These are phyloP conservation scores for Phytophthora ramorum DNA, from an alignment of 352 stramenopile genomes.

Conservation along the genomic window DNA sequence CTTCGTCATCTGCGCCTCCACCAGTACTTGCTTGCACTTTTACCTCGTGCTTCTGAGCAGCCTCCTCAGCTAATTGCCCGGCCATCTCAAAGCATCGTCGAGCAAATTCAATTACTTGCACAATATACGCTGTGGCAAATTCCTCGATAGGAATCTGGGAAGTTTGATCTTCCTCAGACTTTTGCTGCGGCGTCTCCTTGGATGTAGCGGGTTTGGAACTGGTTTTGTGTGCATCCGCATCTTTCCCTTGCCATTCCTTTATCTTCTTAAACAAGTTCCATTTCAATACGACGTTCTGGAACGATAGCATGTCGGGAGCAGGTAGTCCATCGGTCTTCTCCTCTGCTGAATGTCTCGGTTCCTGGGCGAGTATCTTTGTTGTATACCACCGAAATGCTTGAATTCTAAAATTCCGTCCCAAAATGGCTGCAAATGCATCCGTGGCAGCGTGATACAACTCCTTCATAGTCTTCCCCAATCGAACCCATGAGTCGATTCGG, in stretches of 20 bases:
- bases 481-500: slow-evolving; percentile 71
- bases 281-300: slow-evolving; percentile 47
- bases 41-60: slow-evolving; percentile 17
- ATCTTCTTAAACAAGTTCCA: slow-evolving; percentile 65
- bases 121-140: slow-evolving; percentile 52
- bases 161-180: background rate
- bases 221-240: slow-evolving; percentile 17
- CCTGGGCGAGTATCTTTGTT: slow-evolving; percentile 2
- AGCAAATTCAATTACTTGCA: slow-evolving; percentile 68
- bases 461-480: slow-evolving; percentile 72
- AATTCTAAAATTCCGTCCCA: slow-evolving; percentile 53
- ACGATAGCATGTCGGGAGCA: slow-evolving; percentile 25
- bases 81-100: slow-evolving; percentile 74
- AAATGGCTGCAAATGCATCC: slow-evolving; percentile 61
- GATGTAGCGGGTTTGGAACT: slow-evolving; percentile 12
- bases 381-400: slow-evolving; percentile 48
- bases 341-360: background rate
- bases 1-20: slow-evolving; percentile 17
- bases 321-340: background rate
- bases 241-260: slow-evolving; percentile 55
- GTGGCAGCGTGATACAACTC: slow-evolving; percentile 72
- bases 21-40: slow-evolving; percentile 9
- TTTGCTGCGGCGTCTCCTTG: slow-evolving; percentile 9
- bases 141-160: slow-evolving; percentile 48
- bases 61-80: slow-evolving; percentile 39